Evolutionary conservation across 306 rosid species (phyloP).

Genomic region (Cicer cuneatum): DNA sequence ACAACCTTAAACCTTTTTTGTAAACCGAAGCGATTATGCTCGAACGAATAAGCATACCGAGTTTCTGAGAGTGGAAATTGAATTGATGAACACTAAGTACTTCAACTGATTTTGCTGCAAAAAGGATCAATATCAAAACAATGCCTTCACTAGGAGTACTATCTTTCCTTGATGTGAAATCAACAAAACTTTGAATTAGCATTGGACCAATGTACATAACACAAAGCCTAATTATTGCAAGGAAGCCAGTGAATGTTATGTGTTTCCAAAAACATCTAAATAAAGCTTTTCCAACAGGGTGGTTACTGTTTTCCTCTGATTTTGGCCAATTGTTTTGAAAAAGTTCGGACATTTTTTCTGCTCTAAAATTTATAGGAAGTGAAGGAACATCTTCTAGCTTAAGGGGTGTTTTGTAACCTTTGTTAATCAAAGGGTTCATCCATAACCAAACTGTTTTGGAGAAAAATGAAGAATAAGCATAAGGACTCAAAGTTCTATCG

Average conservation of each 20-base stretch:
- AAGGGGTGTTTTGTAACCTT: constrained; percentile 51
- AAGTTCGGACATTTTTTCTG: constrained; percentile 58
- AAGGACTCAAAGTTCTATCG: constrained; percentile 46
- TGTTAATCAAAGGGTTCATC: constrained; percentile 53
- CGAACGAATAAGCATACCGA: constrained; percentile 78
- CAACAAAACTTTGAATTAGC: constrained; percentile 71
- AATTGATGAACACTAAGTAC: constrained; percentile 73
- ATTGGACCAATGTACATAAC: constrained; percentile 78
- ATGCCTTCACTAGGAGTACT: constrained; percentile 68
- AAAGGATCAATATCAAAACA: constrained; percentile 60
- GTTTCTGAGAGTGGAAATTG: constrained; percentile 74
- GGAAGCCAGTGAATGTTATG: constrained; percentile 69
- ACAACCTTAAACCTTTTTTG: constrained; percentile 72
- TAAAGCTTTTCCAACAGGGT: constrained; percentile 71
- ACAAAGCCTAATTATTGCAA: constrained; percentile 60
- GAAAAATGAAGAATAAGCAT: constrained; percentile 43
- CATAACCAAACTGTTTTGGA: constrained; percentile 51
- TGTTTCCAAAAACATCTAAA: constrained; percentile 76
- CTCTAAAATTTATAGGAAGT: constrained; percentile 44
- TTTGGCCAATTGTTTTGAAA: constrained; percentile 79
- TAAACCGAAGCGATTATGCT: constrained; percentile 72
- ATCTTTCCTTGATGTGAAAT: constrained; percentile 63
- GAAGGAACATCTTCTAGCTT: constrained; percentile 53
- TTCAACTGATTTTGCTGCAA: constrained; percentile 67
- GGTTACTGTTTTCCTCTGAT: constrained; percentile 61